phyloP scores from a whole-genome alignment of 768 basidiomycete genomes.

The Crepidotus variabilis region DNA sequence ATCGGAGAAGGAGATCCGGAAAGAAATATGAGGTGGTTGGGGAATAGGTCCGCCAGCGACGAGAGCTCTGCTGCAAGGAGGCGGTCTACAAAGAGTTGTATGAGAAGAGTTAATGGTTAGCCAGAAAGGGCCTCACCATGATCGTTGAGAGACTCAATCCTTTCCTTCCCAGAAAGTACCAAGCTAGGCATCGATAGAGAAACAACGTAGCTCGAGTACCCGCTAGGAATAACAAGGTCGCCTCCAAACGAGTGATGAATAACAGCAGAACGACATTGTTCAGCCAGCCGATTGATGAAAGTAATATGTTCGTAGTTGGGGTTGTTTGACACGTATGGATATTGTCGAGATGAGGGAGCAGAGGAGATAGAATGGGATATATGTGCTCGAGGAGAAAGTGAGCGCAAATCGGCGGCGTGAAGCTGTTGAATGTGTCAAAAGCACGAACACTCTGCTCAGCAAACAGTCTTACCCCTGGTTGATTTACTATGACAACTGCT shows the following conservation, averaged over 20 bases:
- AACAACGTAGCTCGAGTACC: constrained; percentile 50
- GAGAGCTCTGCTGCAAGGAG: constrained; percentile 47
- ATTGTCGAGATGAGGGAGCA: constrained; percentile 55
- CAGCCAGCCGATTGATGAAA: constrained; percentile 40
- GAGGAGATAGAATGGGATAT: constrained; percentile 44
- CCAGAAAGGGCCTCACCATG: constrained; percentile 42
- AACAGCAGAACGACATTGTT: constrained; percentile 49
- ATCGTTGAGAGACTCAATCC: constrained; percentile 45
- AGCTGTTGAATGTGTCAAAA: constrained; percentile 37
- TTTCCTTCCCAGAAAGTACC: constrained; percentile 34
- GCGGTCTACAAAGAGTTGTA: constrained; percentile 30
- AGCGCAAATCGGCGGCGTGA: constrained; percentile 73
- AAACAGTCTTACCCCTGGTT: constrained; percentile 60
- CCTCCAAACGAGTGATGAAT: constrained; percentile 40
- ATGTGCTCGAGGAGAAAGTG: constrained; percentile 43
- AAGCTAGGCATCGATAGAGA: constrained; percentile 52
- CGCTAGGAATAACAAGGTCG: constrained; percentile 28
- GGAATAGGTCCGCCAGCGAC: constrained; percentile 42
- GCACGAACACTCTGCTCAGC: background rate
- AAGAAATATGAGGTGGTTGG: constrained; percentile 65
- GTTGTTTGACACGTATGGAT: constrained; percentile 50
- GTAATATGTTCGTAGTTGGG: constrained; percentile 24
- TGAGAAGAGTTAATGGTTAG: background rate
- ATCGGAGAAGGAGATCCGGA: constrained; percentile 46
- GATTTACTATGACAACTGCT: constrained; percentile 64